Conservation (phyloP, 2,329 filamentous ascomycete genomes). For the Teratosphaeria destructans region DNA sequence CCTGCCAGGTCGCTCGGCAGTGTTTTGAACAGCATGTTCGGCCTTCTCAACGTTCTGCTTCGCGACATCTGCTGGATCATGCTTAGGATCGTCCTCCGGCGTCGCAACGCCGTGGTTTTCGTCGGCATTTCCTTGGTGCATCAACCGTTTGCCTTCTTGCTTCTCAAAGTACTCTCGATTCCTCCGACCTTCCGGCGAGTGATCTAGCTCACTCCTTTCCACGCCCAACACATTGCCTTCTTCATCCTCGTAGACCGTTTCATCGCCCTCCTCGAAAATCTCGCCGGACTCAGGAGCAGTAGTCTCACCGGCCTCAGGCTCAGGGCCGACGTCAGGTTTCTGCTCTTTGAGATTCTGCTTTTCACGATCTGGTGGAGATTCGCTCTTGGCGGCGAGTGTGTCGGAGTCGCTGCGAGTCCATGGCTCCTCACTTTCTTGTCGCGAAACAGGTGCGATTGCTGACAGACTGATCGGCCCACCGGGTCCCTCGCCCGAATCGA, state of each 20-base stretch:
- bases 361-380: conserved; percentile 17
- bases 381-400: conserved; percentile 33
- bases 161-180: conserved; percentile 53
- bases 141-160: conserved; percentile 41
- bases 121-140: conserved; percentile 36
- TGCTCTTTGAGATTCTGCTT: conserved; percentile 16
- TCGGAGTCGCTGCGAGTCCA: conserved; percentile 34
- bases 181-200: conserved; percentile 31
- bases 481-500: conserved; percentile 58
- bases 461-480: conserved; percentile 85
- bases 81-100: conserved; percentile 36
- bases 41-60: conserved; percentile 46
- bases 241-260: conserved; percentile 73
- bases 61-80: conserved; percentile 32
- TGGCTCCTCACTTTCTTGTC: conserved; percentile 26
- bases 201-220: conserved; percentile 35
- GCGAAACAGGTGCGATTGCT: conserved; percentile 62
- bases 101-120: conserved; percentile 23
- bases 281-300: conserved; percentile 40
- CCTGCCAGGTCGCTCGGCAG: conserved; percentile 27
- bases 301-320: conserved; percentile 14
- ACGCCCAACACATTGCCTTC: conserved; percentile 77
- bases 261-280: conserved; percentile 68
- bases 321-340: conserved; percentile 3
- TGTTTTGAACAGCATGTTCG: conserved; percentile 61